Base-by-base conservation (phyloP, 345 rosid species). In the Citrus medica region DNA sequence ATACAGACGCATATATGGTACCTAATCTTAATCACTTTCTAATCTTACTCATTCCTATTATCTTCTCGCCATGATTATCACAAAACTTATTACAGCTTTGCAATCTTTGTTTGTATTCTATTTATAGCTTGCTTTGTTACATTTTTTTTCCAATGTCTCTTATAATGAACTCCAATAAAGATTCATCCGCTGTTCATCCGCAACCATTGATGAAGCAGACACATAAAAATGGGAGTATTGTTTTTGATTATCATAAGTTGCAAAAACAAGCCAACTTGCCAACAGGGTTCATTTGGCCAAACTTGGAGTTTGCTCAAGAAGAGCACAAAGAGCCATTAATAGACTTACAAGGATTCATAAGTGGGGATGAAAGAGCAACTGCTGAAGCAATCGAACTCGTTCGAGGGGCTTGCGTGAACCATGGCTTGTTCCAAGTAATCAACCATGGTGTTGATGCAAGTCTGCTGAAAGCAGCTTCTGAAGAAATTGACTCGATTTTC, bases 391-490 rank as follows among this genome's bases (percentile, higher is more conserved):
- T 76, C 9, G 80, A 75, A 77, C 86, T 84, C 4, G 67, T 88
- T 19, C 66, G 88, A 64, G 35, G 13, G 5, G 92, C 92, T 2
- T 91, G 94, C 82, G 24, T 33, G 35, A 84, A 55, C 79, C 92
- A 91, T 68, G 94, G 94, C 24, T 88, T 88, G 79, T 91, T 91
- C 77, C 94, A 86, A 46, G 90, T 91, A 3, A 85, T 71, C 27
- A 88, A 84, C 78, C 94, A 91, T 28, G 94, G 92, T 0, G 81
- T 91, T 5, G 87, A 88, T 46, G 67, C 75, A 0, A 62, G 63
- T 32, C 90, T 91, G 33, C 73, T 89, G 12, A 25, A 21, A 2
- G 83, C 82, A 9, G 91, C 91, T 0, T 42, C 87, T 28, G 73
- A 78, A 5, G 89, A 78, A 35, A 71, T 80, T 3, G 92, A 79